Percentiles rank a stretch among this genome's conserved stretches.
These are phyloP conservation scores for Huntiella savannae DNA, from an alignment of 2,329 filamentous ascomycete species.

Conservation along the genomic window DNA sequence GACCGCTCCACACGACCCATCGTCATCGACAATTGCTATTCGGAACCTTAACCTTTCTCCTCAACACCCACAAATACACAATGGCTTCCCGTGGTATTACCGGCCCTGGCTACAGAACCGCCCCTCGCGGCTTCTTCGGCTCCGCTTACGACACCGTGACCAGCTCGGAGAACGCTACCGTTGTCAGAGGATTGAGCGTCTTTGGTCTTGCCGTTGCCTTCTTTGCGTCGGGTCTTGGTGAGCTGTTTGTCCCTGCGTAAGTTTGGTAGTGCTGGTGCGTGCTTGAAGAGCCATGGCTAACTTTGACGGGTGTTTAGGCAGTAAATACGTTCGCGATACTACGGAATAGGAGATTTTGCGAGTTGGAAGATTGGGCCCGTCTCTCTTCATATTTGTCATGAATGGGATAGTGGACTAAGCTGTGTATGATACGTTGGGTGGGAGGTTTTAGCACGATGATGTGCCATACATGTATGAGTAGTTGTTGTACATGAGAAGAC, in stretches of 20 bases:
- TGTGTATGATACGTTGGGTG: too few species aligned
- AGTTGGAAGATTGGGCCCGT: too few species aligned
- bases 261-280: conserved; percentile 13
- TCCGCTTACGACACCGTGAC: conserved; percentile 43
- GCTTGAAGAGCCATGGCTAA: background rate
- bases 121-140: conserved; percentile 28
- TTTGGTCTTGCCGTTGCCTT: conserved; percentile 50
- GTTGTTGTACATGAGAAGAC: too few species aligned
- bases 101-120: conserved; percentile 11
- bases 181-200: conserved; percentile 47
- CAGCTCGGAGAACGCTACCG: conserved; percentile 46
- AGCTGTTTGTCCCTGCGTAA: conserved; percentile 47
- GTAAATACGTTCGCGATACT: background rate
- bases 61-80: background rate
- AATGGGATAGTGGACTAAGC: too few species aligned
- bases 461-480: too few species aligned
- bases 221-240: conserved; percentile 37
- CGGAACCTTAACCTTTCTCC: background rate
- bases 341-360: too few species aligned
- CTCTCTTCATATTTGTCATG: too few species aligned
- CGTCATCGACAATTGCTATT: background rate
- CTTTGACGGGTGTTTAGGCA: background rate
- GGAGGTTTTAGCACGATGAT: too few species aligned
- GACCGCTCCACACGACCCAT: background rate
- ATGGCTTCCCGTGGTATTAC: conserved; percentile 11